Conservation (phyloP, 176 grass and related monocot genomes). For the Areca catechu region DNA sequence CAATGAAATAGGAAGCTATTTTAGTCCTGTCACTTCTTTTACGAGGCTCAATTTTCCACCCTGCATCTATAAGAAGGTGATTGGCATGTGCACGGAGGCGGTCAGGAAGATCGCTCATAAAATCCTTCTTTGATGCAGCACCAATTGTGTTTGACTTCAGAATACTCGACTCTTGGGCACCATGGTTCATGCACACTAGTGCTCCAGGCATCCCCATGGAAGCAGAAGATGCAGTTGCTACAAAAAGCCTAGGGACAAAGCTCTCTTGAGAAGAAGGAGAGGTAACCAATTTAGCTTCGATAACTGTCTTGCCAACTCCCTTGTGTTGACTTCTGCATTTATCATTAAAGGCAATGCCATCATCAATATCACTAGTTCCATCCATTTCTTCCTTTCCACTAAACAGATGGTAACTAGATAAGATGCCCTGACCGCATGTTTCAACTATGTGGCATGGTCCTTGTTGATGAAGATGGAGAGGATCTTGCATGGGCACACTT, state of each 20-base stretch:
- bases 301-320: conserved; percentile 13
- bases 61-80: conserved; percentile 70
- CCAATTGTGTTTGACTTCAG: conserved; percentile 17
- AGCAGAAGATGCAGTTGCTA: conserved; percentile 7
- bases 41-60: conserved; percentile 86
- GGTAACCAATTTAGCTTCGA: conserved; percentile 10
- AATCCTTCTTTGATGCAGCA: conserved; percentile 29
- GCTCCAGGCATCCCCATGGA: conserved; percentile 11
- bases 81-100: conserved; percentile 63
- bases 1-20: conserved; percentile 73
- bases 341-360: conserved; percentile 39
- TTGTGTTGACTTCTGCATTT: conserved; percentile 24
- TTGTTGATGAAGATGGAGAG: not conserved
- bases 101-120: conserved; percentile 84
- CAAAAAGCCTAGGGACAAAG: conserved; percentile 24
- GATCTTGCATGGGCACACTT: not conserved
- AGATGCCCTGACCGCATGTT: not conserved
- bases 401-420: not conserved
- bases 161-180: conserved; percentile 23
- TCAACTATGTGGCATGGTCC: conserved; percentile 1
- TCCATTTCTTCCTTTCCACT: conserved; percentile 26
- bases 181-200: conserved; percentile 25
- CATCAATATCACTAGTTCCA: conserved; percentile 29
- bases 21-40: conserved; percentile 87
- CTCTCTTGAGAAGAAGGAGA: conserved; percentile 24